Conservation (phyloP, 805 yeast species). For the Helenozyma baotianmanensis region DNA sequence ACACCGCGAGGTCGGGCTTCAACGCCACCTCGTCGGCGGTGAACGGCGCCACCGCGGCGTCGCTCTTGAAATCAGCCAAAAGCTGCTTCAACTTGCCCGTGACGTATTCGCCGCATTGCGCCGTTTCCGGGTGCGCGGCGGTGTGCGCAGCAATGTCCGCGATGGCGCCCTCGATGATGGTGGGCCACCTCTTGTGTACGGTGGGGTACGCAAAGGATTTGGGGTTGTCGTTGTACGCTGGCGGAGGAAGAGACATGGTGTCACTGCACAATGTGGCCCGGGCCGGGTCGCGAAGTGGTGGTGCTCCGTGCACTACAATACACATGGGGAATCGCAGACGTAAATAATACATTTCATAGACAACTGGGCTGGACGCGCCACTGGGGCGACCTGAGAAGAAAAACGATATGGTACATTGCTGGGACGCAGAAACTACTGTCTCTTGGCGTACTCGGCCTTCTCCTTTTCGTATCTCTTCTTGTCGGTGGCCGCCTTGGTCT, state of each 20-base stretch:
- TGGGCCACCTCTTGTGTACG: constrained; percentile 81
- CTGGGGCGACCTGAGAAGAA: background rate
- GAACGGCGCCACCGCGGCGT: constrained; percentile 26
- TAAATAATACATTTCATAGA: constrained; percentile 5
- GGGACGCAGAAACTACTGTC: constrained; percentile 15
- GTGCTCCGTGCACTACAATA: too few relatives aligned
- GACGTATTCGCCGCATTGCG: constrained; percentile 50
- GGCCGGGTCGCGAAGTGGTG: too few relatives aligned
- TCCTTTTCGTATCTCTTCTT: constrained; percentile 96
- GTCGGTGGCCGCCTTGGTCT: constrained; percentile 89
- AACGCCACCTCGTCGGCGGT: constrained; percentile 31
- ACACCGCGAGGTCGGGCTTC: constrained; percentile 48
- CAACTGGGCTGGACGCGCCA: constrained; percentile 1
- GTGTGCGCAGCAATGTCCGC: constrained; percentile 47
- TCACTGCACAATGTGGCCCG: background rate
- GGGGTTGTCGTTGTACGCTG: constrained; percentile 62
- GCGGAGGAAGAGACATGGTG: constrained; percentile 42
- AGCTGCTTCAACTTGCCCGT: constrained; percentile 36
- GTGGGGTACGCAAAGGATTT: constrained; percentile 82
- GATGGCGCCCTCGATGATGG: constrained; percentile 63
- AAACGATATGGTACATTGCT: constrained; percentile 1
- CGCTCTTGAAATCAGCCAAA: constrained; percentile 40
- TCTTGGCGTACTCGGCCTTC: constrained; percentile 76
- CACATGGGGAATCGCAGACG: too few relatives aligned
- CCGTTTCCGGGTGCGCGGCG: constrained; percentile 12